Conservation (phyloP, 768 basidiomycete species). For the Serendipita sp. region DNA sequence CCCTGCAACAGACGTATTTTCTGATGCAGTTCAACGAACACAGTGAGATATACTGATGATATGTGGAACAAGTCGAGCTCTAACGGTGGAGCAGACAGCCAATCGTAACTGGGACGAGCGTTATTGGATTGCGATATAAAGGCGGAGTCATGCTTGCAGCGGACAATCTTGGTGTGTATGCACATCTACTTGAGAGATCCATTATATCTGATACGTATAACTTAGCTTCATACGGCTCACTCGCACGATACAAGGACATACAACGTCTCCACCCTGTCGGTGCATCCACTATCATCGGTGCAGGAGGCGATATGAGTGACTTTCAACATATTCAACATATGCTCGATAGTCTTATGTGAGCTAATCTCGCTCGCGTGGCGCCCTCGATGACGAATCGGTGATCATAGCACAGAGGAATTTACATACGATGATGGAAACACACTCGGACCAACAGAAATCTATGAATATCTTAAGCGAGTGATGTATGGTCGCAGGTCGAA, state of each 20-base stretch:
- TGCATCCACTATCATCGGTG: conserved; percentile 71
- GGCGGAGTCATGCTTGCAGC: conserved; percentile 98
- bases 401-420: conserved; percentile 45
- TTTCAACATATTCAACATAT: conserved; percentile 81
- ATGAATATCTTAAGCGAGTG: conserved; percentile 77
- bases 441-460: conserved; percentile 78
- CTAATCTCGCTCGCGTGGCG: neutral
- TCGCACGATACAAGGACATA: conserved; percentile 91
- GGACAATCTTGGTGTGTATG: conserved; percentile 72
- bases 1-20: conserved; percentile 40
- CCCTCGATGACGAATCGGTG: neutral
- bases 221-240: conserved; percentile 90
- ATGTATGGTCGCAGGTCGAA: conserved; percentile 83
- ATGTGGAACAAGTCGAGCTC: conserved; percentile 13
- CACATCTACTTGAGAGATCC: conserved; percentile 6
- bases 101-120: conserved; percentile 92
- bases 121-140: conserved; percentile 87
- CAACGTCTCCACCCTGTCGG: conserved; percentile 79
- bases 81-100: conserved; percentile 45
- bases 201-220: neutral
- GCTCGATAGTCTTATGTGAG: conserved; percentile 56
- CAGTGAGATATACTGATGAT: conserved; percentile 34
- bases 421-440: conserved; percentile 69
- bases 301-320: conserved; percentile 94
- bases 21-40: conserved; percentile 59